Evolutionary conservation across 2,329 filamentous ascomycete species (phyloP), one percentile per base, ranked within the genome.

Genomic region (Hypoxylon sp.): DNA sequence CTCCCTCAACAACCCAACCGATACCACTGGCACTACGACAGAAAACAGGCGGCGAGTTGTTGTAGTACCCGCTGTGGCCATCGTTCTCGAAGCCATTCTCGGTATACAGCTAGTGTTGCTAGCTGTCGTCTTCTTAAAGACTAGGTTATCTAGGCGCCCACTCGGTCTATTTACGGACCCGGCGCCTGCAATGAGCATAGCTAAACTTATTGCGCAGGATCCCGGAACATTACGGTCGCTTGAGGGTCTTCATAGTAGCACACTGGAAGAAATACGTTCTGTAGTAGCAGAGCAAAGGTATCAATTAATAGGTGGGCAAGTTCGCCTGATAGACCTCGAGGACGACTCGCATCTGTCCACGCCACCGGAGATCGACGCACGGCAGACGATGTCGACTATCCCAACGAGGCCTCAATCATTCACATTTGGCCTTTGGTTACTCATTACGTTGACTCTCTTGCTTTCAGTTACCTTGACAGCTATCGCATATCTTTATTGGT

Each of bases 11-110:
- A 40, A 6, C 6, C 57, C 63, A n/a, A 11, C 13, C 8, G 4
- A 17, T 5, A 56, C 48, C 20, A 14, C 57, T 27, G 63, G 63
- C 6, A 42, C 37, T 33, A 54, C 60, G 1, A 33, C 46, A 13
- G 35, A 58, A 20, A 61, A 42, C 17, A 48, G 31, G 42, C 62
- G 66, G 27, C 66, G 69, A 10, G 31, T 71, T 35, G 63, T 71
- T 33, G 66, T 65, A 2, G 66, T 67, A 7, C 50, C 66, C 1
- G 63, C 46, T 17, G 63, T 67, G 0, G 69, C 69, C 3, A 67
- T 71, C 31, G 17, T 59, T 1, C 63, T 71, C n/a, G 69, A 71
- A 65, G 48, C 65, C 2, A 17, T 61, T 11, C 22, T 71, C 14
- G 31, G 35, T 17, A 13, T 69, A 5, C 66, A 69, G 20, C 17